phyloP scores from a whole-genome alignment of 257 asterid genomes.

The Solanum lycopersicoides region DNA sequence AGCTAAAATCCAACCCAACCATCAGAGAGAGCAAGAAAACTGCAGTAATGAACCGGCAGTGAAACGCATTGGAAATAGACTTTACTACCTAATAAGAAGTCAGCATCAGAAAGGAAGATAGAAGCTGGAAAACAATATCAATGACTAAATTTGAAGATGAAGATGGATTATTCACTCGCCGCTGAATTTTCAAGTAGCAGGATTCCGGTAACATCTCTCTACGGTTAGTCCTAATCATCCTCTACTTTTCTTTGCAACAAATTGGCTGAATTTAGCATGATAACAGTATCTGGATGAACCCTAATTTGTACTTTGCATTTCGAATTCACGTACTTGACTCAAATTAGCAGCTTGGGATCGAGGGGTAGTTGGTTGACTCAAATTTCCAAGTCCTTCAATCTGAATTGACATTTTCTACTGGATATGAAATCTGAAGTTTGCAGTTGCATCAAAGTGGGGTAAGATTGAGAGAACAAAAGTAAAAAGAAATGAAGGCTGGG shows the following conservation, averaged over 20 bases:
- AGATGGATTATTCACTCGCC: not conserved
- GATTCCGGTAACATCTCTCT: not conserved
- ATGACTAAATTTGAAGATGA: constrained; percentile 21
- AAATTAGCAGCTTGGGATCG: not conserved
- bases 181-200: not conserved
- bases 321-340: not conserved
- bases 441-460: constrained; percentile 10
- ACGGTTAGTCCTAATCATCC: not conserved
- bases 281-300: not conserved
- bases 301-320: not conserved
- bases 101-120: not conserved
- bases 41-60: not conserved
- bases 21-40: not conserved
- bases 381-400: not conserved
- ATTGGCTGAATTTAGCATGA: not conserved
- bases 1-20: not conserved
- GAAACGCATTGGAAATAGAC: not conserved
- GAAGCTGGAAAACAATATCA: not conserved
- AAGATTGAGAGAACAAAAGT: not conserved
- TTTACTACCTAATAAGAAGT: not conserved
- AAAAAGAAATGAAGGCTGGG: constrained; percentile 79
- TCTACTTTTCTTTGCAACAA: not conserved
- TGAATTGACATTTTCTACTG: constrained; percentile 18
- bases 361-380: not conserved
- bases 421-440: constrained; percentile 23